Evolutionary conservation across 2,329 filamentous ascomycete species (phyloP).

Genomic region (Diaporthe sp.): DNA sequence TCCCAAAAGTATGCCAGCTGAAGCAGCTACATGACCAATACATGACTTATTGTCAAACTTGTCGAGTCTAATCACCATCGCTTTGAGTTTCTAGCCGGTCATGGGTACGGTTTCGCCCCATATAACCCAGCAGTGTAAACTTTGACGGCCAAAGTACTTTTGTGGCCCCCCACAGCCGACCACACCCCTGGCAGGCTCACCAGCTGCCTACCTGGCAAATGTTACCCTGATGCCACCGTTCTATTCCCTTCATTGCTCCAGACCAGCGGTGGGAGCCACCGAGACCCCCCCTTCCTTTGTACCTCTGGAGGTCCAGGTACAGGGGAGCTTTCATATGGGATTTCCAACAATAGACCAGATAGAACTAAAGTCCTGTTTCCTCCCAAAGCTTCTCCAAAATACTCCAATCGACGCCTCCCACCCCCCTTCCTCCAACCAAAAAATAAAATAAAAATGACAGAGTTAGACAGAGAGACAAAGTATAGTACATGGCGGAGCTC

Average conservation of each 20-base stretch:
- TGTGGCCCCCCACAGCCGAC: slow-evolving; percentile 23
- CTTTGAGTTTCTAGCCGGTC: slow-evolving; percentile 34
- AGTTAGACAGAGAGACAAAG: background rate
- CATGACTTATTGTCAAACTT: slow-evolving; percentile 35
- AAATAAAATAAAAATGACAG: background rate
- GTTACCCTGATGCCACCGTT: slow-evolving; percentile 2
- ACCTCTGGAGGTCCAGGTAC: slow-evolving; percentile 9
- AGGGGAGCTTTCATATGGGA: slow-evolving; percentile 4
- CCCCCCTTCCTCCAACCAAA: background rate
- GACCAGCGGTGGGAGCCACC: slow-evolving; percentile 12
- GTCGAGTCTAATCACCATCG: slow-evolving; percentile 34
- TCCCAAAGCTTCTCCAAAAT: slow-evolving; percentile 27
- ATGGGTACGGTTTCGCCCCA: slow-evolving; percentile 34
- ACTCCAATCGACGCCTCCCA: background rate
- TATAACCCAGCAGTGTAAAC: slow-evolving; percentile 34
- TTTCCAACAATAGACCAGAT: slow-evolving; percentile 34
- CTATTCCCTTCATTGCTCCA: background rate
- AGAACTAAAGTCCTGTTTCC: slow-evolving; percentile 1
- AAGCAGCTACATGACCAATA: slow-evolving; percentile 34
- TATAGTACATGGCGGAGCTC: slow-evolving; percentile 4
- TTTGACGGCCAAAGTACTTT: slow-evolving; percentile 33
- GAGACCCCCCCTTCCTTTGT: slow-evolving; percentile 30
- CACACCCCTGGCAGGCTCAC: slow-evolving; percentile 4
- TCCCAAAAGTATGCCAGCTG: slow-evolving; percentile 22
- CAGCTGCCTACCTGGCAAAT: slow-evolving; percentile 10